Base-by-base conservation (phyloP, 306 rosid genomes). In the Cucumis hystrix region DNA sequence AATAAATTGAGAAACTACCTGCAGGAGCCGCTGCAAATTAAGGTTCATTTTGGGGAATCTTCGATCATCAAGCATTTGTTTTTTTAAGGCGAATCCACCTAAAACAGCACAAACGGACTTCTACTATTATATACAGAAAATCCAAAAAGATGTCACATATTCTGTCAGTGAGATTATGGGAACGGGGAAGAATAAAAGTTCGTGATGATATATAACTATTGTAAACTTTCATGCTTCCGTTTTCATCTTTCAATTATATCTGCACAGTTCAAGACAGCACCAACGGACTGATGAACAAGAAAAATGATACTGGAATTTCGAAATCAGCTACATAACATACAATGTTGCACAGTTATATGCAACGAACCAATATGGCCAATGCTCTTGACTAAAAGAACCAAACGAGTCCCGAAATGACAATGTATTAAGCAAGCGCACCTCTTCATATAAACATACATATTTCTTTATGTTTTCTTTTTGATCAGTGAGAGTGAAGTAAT, bases 1-100 rank as follows among this genome's bases (percentile, higher is more conserved):
- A 82, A 76, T 14, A 57, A 78, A 78, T 60, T 54, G 81, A 76
- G 61, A 75, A 64, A 75, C 55, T 81, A 95, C 97, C 97, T 95
- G 99, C 78, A 95, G 82, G 73, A 95, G 96, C 43, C 99, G 93
- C 91, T 92, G 97, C 87, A 95, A 86, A 80, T 95, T 81, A 81
- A 92, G 88, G 86, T 95, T 95, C 85, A 95, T 86, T 81, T 95
- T 95, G 63, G 99, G 97, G 80, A 95, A 95, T 92, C 93, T 88
- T 88, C 99, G 87, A 60, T 95, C 99, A 84, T 95, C 99, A 49
- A 95, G 86, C 99, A 95, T 92, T 89, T 92, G 91, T 83, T 95
- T 95, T 89, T 92, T 92, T 86, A 91, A 82, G 74, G 87, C 87
- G 83, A 87, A 86, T 79, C 97, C 97, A 80, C 97, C 97, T 92